phyloP scores from a whole-genome alignment of 139 green algal genomes.

The Chlamydomonas incerta region DNA sequence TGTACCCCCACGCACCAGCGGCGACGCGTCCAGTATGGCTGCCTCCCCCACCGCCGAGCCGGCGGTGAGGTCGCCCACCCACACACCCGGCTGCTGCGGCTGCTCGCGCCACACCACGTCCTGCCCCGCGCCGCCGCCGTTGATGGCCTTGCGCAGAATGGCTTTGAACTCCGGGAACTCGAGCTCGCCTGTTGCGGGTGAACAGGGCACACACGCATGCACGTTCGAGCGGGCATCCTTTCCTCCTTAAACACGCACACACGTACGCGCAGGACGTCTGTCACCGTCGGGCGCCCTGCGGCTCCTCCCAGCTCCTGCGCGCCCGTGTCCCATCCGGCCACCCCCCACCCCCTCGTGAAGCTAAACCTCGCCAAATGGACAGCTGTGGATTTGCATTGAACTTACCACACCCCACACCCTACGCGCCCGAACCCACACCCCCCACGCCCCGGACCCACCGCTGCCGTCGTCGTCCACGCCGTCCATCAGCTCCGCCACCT shows the following conservation, averaged over 20 bases:
- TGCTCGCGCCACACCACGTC: neutral
- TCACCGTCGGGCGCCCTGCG: no score
- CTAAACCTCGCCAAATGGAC: no score
- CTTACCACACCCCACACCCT: neutral
- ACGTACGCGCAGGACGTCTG: no score
- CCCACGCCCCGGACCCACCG: slow-evolving; percentile 14
- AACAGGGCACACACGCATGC: no score
- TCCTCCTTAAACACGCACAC: no score
- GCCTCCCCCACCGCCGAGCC: slow-evolving; percentile 46
- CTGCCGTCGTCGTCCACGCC: slow-evolving; percentile 62
- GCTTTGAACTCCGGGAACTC: slow-evolving; percentile 60
- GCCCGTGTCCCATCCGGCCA: no score
- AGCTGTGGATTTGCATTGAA: no score
- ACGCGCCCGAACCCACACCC: no score
- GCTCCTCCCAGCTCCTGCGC: no score
- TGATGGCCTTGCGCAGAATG: slow-evolving; percentile 37
- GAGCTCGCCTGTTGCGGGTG: slow-evolving; percentile 47
- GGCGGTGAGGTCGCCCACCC: slow-evolving; percentile 21
- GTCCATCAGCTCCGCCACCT: slow-evolving; percentile 66
- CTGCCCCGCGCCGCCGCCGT: neutral
- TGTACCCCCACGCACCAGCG: neutral
- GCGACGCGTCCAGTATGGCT: slow-evolving; percentile 10
- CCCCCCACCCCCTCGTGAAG: no score
- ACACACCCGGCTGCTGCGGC: neutral
- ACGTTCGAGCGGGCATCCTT: no score